Base-by-base conservation (phyloP, 768 basidiomycete species). In the Suillus alpinus region DNA sequence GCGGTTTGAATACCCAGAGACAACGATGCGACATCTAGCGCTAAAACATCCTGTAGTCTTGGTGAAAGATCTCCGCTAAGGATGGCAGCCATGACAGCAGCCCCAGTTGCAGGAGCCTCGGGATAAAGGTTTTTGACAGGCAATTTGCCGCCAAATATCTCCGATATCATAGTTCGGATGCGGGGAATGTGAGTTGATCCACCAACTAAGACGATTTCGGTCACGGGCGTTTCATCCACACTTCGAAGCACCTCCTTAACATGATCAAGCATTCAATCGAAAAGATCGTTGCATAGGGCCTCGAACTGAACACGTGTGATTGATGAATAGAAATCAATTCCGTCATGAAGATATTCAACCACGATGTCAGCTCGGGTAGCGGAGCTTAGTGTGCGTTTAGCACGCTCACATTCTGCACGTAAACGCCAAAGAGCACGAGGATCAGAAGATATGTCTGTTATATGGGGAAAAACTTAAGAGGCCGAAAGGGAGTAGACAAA, bases 71-170 rank as follows among this genome's bases (percentile, higher is more conserved):
- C 94, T 72, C 95, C 95, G 29, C 95, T 92, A 60, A 98, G 88
- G 70, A 98, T 95, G 69, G 95, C 96, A 60, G 94, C 96, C 80
- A 98, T 95, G 69, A 98, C 94, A 62, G 96, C 96, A 60, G 96
- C 96, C 82, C 96, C 95, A 76, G 96, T 96, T 29, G 96, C 96
- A 61, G 98, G 94, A 59, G 95, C 95, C 80, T 97, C 95, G 55
- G 96, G 95, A 86, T 98, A 97, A 83, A 98, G 98, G 79, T 88
- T 91, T 86, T 95, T 97, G 85, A 94, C 94, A 70, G 94, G 95
- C 81, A 97, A 94, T 83, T 95, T 95, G 74, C 95, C 95, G 75
- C 92, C 92, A 84, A 98, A 97, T 86, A 92, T 96, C 77, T 98
- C 95, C 66, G 93, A 95, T 61, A 98, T 92, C 73, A 98, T 91